A percentile compares a stretch with the other conserved stretches of the same genome.
Evolutionary conservation across 768 basidiomycete species (phyloP).

Genomic region (Boletus sp.): DNA sequence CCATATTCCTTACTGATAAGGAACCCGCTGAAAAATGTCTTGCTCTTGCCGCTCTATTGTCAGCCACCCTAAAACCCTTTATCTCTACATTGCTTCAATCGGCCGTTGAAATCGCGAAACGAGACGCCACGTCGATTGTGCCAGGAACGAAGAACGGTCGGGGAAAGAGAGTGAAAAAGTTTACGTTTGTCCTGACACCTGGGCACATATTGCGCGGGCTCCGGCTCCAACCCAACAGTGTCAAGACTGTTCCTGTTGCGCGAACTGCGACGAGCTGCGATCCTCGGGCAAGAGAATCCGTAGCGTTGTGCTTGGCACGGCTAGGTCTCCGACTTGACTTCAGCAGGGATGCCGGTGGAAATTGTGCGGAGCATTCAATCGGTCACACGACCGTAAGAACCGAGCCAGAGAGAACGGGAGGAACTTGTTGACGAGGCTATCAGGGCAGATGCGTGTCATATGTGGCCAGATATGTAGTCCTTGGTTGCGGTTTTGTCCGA

Average conservation of each 20-base stretch:
- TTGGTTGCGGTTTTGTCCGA: neutral
- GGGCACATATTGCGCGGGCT: constrained; percentile 41
- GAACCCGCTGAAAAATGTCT: constrained; percentile 24
- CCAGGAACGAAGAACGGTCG: constrained; percentile 17
- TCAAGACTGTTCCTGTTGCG: neutral
- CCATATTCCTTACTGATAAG: constrained; percentile 9
- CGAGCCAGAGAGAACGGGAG: constrained; percentile 7
- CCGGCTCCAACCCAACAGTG: constrained; percentile 6
- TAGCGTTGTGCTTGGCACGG: constrained; percentile 29
- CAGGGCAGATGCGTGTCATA: neutral
- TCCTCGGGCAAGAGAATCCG: constrained; percentile 14
- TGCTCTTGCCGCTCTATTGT: constrained; percentile 38
- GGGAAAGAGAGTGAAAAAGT: constrained; percentile 23
- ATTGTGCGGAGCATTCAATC: neutral
- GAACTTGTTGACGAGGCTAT: neutral
- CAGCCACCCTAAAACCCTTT: constrained; percentile 32
- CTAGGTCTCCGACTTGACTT: constrained; percentile 30
- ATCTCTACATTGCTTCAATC: constrained; percentile 33
- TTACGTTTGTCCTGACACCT: constrained; percentile 34
- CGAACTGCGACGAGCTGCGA: constrained; percentile 3
- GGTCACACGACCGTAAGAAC: constrained; percentile 1
- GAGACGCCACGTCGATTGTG: constrained; percentile 27
- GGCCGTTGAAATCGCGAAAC: constrained; percentile 32
- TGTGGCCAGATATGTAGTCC: neutral
- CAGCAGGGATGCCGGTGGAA: neutral